Base-by-base conservation (phyloP, 257 asterid species). In the Leonotis leonurus region DNA sequence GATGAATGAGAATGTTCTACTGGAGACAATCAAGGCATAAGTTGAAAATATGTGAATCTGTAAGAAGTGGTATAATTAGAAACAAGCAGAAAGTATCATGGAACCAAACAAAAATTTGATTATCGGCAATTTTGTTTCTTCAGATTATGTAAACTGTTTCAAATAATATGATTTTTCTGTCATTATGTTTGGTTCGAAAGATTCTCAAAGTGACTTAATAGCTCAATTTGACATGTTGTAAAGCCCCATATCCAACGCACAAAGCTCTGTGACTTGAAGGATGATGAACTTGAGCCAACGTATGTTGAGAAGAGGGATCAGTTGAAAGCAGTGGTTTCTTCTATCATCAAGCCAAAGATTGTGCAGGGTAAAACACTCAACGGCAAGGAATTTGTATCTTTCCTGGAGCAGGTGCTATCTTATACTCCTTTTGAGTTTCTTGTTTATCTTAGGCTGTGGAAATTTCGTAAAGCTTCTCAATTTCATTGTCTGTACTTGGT, bases 161-260 rank as follows among this genome's bases (percentile, higher is more conserved):
- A 21, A 29, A 46, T 60, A 16, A 43, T 59, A 52, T 62, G 37
- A 56, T 54, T 57, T 32, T 35, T 25, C 33, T 29, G 24, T 20
- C 60, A 56, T 46, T 54, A 51, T 36, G n/a, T n/a, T n/a, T n/a
- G n/a, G n/a, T n/a, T n/a, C n/a, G n/a, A n/a, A n/a, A n/a, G n/a
- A n/a, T n/a, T n/a, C n/a, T n/a, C n/a, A n/a, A n/a, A n/a, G n/a
- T n/a, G n/a, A n/a, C n/a, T n/a, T n/a, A n/a, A 61, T 62, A 57
- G 52, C 56, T 24, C 65, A 56, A 69, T 53, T 58, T 70, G 51
- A 59, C 39, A 49, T 70, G 64, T 72, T 69, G 45, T 73, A 61
- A 92, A 93, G 99, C 99, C 99, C 56, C 99, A 93, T 80, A 85
- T 89, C 63, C 95, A 64, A 62, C 91, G 99, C 56, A 89, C 97